These are phyloP conservation scores for Hamigera avellanea DNA, from an alignment of 495 filamentous ascomycete genomes.

Conservation along the genomic window DNA sequence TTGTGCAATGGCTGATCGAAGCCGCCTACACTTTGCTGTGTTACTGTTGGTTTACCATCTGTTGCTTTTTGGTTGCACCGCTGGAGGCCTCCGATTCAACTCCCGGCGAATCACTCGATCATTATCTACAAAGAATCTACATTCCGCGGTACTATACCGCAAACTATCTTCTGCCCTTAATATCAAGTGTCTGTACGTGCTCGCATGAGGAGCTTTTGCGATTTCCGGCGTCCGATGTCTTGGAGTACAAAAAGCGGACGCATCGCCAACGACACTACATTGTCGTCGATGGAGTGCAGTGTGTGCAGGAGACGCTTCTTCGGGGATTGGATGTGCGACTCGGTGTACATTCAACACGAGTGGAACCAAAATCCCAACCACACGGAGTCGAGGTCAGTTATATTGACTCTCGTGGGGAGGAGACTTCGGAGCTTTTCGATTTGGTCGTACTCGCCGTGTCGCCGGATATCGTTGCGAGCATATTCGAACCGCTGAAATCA, in stretches of 20 bases:
- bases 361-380: conserved; percentile 5
- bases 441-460: conserved; percentile 35
- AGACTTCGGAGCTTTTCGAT: conserved; percentile 5
- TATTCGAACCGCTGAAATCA: conserved; percentile 28
- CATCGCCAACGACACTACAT: conserved; percentile 37
- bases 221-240: conserved; percentile 39
- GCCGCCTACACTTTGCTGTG: conserved; percentile 27
- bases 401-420: conserved; percentile 9
- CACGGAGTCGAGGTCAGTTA: neutral
- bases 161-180: conserved; percentile 39
- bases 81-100: conserved; percentile 1
- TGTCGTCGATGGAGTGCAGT: conserved; percentile 32
- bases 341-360: conserved; percentile 7
- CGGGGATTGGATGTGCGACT: conserved; percentile 15
- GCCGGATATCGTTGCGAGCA: conserved; percentile 26
- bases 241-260: conserved; percentile 32
- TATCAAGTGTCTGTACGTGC: conserved; percentile 42
- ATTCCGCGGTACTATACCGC: conserved; percentile 29
- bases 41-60: conserved; percentile 37
- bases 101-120: conserved; percentile 23
- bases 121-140: conserved; percentile 34
- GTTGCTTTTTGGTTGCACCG: conserved; percentile 33
- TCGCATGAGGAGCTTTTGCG: conserved; percentile 34
- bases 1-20: conserved; percentile 22
- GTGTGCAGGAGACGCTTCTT: conserved; percentile 31